These are phyloP conservation scores for Pleurotus ostreatus DNA, from an alignment of 768 basidiomycete genomes.

Conservation along the genomic window DNA sequence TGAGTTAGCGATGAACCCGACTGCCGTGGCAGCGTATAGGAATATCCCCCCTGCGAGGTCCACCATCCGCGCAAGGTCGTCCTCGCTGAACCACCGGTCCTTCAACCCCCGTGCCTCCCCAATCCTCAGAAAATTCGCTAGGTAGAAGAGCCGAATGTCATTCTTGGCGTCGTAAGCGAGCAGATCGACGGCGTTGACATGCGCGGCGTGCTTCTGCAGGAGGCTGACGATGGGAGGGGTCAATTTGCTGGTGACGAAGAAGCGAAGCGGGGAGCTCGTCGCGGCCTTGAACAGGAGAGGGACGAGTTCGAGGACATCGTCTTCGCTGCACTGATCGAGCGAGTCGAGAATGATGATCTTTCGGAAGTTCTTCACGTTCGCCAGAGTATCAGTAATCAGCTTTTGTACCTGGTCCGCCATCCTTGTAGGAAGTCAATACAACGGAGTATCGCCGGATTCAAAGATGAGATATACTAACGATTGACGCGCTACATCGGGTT, in stretches of 20 bases:
- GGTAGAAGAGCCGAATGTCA: slow-evolving; percentile 8
- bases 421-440: not conserved
- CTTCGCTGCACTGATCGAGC: slow-evolving; percentile 27
- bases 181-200: not conserved
- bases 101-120: not conserved
- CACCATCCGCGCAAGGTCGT: not conserved
- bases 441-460: not conserved
- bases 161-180: slow-evolving; percentile 1
- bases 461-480: not conserved
- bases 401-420: slow-evolving; percentile 25
- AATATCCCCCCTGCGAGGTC: slow-evolving; percentile 1
- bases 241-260: slow-evolving; percentile 28
- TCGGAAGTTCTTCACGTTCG: slow-evolving; percentile 9
- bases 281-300: slow-evolving; percentile 20
- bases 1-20: not conserved
- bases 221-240: slow-evolving; percentile 19
- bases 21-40: slow-evolving; percentile 6
- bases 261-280: slow-evolving; percentile 20
- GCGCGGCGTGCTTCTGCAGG: not conserved
- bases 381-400: slow-evolving; percentile 24
- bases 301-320: slow-evolving; percentile 20
- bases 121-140: not conserved
- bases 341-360: slow-evolving; percentile 30
- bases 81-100: slow-evolving; percentile 5
- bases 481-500: not conserved